These are phyloP conservation scores for Psidium guajava DNA, from an alignment of 345 rosid species.

Conservation along the genomic window DNA sequence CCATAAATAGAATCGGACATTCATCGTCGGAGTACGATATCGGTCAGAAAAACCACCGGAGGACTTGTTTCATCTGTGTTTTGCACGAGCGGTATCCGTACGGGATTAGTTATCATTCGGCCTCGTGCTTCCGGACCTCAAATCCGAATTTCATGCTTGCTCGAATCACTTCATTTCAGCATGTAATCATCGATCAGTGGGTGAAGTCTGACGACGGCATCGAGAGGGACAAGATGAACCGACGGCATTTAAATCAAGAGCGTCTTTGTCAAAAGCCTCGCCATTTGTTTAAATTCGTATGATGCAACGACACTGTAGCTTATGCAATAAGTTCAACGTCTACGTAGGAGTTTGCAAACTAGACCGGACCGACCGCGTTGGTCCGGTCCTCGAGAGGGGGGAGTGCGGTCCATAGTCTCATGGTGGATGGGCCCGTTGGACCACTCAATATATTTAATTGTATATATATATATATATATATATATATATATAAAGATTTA, in stretches of 20 bases:
- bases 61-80: background rate
- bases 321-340: background rate
- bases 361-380: too few species aligned
- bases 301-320: background rate
- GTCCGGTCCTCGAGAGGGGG: too few species aligned
- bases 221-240: background rate
- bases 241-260: background rate
- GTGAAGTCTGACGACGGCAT: background rate
- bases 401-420: too few species aligned
- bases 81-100: background rate
- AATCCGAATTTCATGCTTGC: background rate
- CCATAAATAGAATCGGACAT: background rate
- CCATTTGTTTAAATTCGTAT: background rate
- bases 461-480: too few species aligned
- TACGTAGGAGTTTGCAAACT: too few species aligned
- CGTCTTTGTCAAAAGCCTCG: background rate
- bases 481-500: too few species aligned
- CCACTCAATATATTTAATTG: too few species aligned
- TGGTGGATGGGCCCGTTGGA: too few species aligned
- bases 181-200: background rate
- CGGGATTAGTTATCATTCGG: background rate
- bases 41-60: background rate
- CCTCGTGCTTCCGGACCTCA: background rate
- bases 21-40: too few species aligned
- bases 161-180: background rate